Evolutionary conservation across 1,139 yeast species (phyloP).

Genomic region (Hansenula sp.): DNA sequence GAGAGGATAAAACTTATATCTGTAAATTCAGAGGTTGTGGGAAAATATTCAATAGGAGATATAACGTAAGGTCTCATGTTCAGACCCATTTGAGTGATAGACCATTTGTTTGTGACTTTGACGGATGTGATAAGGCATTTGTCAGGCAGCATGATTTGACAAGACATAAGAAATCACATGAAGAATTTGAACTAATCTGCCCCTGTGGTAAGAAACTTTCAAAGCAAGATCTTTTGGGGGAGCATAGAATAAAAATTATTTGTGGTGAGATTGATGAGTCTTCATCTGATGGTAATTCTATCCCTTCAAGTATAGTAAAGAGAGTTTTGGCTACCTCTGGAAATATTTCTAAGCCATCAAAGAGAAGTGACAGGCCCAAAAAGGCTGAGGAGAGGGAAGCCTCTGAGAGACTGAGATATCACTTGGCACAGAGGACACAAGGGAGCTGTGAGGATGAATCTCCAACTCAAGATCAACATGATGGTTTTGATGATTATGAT

Average conservation of each 20-base stretch:
- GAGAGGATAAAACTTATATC: slow-evolving; percentile 59
- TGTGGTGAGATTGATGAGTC: too few relatives aligned
- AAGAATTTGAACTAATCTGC: slow-evolving; percentile 71
- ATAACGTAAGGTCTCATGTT: slow-evolving; percentile 94
- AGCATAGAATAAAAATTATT: slow-evolving; percentile 76
- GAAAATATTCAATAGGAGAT: slow-evolving; percentile 80
- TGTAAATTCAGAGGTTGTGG: slow-evolving; percentile 82
- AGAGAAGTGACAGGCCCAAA: too few relatives aligned
- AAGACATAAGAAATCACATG: slow-evolving; percentile 86
- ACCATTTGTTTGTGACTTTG: slow-evolving; percentile 68
- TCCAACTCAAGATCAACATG: too few relatives aligned
- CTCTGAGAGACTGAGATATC: too few relatives aligned
- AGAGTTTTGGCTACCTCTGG: too few relatives aligned
- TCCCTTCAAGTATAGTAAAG: not conserved
- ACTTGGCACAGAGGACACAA: too few relatives aligned
- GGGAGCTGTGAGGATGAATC: too few relatives aligned
- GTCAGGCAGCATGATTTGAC: slow-evolving; percentile 90
- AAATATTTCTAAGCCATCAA: too few relatives aligned
- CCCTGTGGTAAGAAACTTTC: slow-evolving; percentile 92
- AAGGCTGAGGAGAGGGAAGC: too few relatives aligned
- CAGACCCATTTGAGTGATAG: slow-evolving; percentile 96
- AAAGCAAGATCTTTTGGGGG: slow-evolving; percentile 80
- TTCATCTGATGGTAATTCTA: slow-evolving; percentile 32
- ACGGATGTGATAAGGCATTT: slow-evolving; percentile 66
- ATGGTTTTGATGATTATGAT: too few relatives aligned